Evolutionary conservation across 2,329 filamentous ascomycete genomes (phyloP), one percentile per base, ranked within the genome.

Genomic region (Aspergillus hiratsukae): DNA sequence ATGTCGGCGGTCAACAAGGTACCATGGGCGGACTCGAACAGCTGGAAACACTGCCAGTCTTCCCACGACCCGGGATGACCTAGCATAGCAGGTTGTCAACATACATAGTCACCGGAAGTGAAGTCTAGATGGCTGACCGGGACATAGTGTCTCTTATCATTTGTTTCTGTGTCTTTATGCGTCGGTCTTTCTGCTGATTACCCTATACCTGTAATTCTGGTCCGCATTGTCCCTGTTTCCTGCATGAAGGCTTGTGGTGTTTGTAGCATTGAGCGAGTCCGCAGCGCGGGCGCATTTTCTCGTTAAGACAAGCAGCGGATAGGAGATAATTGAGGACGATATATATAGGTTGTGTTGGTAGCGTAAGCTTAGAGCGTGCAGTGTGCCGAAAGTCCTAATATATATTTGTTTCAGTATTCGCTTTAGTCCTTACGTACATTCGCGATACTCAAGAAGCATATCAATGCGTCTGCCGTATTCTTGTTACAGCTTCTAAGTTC

Each of bases 11-110:
- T 3, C 86, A 87, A 62, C 85, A 90, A 67, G 83, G 88, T 8
- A 93, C 94, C 3, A 89, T 96, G 61, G 91, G 91, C 3, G 83
- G 83, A 1, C 72, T 80, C 63, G 88, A 97, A 69, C 85, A 89
- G 61, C 68, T 97, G 46, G 83, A 87, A 35, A 96, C 92, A 0
- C 80, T 91, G 28, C 87, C 87, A 0, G 84, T 97, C 0, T 99
- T 99, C 69, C 94, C 94, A 9, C 81, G 93, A 55, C 91, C 91
- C 1, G 85, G 83, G 19, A 77, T 80, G 66, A 52, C 46, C 37
- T 58, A 51, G 54, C 1, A 29, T 25, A 31, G 40, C 28, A 21
- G 17, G 17, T 4, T 17, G 17, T 37, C 29, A n/a, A 9, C 17
- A 29, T 31, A 5, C 8, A 49, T 27, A 55, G 27, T 27, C 28